Evolutionary conservation across 306 rosid species (phyloP).

Genomic region (Sophora flavescens): DNA sequence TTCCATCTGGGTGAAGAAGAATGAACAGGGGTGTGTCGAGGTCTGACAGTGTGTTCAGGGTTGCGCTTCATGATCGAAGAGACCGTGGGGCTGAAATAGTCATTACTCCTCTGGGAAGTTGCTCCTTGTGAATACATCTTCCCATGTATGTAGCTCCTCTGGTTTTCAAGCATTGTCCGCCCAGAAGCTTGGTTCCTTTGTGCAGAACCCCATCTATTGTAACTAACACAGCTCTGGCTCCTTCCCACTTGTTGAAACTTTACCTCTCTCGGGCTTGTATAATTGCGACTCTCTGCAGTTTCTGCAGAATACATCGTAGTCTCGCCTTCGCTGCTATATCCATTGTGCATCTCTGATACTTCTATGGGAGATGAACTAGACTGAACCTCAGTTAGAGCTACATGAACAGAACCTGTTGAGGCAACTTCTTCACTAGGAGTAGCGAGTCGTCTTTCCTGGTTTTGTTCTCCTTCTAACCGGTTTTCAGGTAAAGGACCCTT

Average conservation of each 20-base stretch:
- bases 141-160: constrained; percentile 81
- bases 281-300: constrained; percentile 94
- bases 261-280: constrained; percentile 74
- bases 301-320: constrained; percentile 98
- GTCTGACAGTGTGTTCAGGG: constrained; percentile 69
- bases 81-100: constrained; percentile 91
- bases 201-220: constrained; percentile 77
- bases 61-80: constrained; percentile 93
- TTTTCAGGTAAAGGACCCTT: constrained; percentile 53
- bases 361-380: constrained; percentile 78
- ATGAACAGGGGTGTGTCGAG: constrained; percentile 77
- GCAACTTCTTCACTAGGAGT: constrained; percentile 61
- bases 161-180: constrained; percentile 69
- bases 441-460: constrained; percentile 41
- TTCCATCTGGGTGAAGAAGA: constrained; percentile 98
- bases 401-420: constrained; percentile 84
- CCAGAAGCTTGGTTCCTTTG: constrained; percentile 74
- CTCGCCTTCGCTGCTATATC: constrained; percentile 89
- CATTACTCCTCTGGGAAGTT: constrained; percentile 91
- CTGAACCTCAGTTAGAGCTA: constrained; percentile 76
- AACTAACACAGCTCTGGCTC: constrained; percentile 94
- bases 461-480: constrained; percentile 55
- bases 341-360: constrained; percentile 66
- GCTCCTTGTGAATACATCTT: constrained; percentile 91
- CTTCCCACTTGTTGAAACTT: constrained; percentile 87